Evolutionary conservation across 805 yeast species (phyloP), one percentile per base, ranked within the genome.

Genomic region (Brettanomyces naardenensis): DNA sequence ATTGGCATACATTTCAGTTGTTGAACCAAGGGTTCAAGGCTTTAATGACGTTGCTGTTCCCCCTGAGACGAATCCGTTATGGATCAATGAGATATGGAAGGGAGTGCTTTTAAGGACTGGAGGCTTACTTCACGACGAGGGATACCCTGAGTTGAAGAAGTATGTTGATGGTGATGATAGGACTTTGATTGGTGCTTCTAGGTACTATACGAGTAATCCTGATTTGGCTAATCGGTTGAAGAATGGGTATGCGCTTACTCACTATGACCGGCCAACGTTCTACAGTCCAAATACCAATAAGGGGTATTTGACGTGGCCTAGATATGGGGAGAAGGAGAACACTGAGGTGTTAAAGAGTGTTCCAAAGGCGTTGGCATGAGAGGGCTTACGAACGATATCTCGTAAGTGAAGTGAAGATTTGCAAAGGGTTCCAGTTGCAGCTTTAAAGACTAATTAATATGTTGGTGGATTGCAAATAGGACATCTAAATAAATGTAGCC

Each of bases 121-220:
- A 35, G 58, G 37, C 33, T 58, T 38, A 28, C 37, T 61, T 60
- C 36, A 40, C 31, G 52, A 54, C 25, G 44, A 41, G 30, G 51
- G 51, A 7, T 52, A 49, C 30, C 29, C 33, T 3, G 41, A 33
- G 19, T 17, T 45, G 13, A 31, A 35, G 9, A 26, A 28, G 6
- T 36, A 29, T 10, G 46, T 50, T 15, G 44, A 43, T 17, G 44
- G 49, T 11, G 62, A 66, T 41, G 59, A 59, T 29, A 56, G 69
- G 44, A 72, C 78, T 4, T 53, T 70, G 36, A 55, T 69, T 44
- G 72, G 59, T 0, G 49, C 59, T 38, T 58, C 66, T 4, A 53
- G 75, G 43, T 54, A 51, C 41, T 69, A 47, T 44, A 64, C 60
- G n/a, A 54, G 73, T 1, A 70, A 69, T 42, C 75, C 75, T 4